A percentile compares a stretch with the other conserved stretches of the same genome.
phyloP scores from a whole-genome alignment of 108 stramenopile species.

The Discostella pseudostelligera region DNA sequence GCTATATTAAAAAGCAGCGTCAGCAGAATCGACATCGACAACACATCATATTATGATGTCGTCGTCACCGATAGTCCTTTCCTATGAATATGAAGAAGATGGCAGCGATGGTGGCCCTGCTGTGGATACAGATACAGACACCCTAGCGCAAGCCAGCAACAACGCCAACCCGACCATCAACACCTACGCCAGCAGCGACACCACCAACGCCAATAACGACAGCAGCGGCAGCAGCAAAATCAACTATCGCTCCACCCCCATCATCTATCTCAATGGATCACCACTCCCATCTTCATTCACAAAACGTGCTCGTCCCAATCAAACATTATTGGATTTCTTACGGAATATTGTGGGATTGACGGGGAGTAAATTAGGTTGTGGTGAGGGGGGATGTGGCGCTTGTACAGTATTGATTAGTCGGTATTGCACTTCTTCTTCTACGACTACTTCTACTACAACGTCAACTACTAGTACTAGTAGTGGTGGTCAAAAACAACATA shows the following conservation, averaged over 20 bases:
- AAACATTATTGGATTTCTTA: constrained; percentile 75
- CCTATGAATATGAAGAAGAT: constrained; percentile 7
- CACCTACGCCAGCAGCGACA: neutral
- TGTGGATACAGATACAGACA: neutral
- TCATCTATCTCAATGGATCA: constrained; percentile 77
- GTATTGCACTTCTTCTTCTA: constrained; percentile 4
- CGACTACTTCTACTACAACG: no score
- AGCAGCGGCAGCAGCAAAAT: no score
- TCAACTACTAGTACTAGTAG: neutral
- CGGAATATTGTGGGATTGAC: constrained; percentile 60
- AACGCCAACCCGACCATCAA: neutral
- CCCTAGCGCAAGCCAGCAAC: no score
- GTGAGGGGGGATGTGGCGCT: constrained; percentile 95
- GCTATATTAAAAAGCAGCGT: no score
- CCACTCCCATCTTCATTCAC: constrained; percentile 51
- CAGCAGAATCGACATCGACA: no score
- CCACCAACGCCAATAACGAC: neutral
- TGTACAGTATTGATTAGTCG: constrained; percentile 84
- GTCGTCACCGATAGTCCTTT: neutral
- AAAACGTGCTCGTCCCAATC: constrained; percentile 60
- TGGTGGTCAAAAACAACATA: neutral
- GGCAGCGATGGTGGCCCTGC: neutral
- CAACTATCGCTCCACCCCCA: constrained; percentile 68
- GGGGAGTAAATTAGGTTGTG: constrained; percentile 73
- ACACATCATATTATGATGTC: no score